These are phyloP conservation scores for Russula emetica DNA, from an alignment of 768 basidiomycete genomes.

Conservation along the genomic window DNA sequence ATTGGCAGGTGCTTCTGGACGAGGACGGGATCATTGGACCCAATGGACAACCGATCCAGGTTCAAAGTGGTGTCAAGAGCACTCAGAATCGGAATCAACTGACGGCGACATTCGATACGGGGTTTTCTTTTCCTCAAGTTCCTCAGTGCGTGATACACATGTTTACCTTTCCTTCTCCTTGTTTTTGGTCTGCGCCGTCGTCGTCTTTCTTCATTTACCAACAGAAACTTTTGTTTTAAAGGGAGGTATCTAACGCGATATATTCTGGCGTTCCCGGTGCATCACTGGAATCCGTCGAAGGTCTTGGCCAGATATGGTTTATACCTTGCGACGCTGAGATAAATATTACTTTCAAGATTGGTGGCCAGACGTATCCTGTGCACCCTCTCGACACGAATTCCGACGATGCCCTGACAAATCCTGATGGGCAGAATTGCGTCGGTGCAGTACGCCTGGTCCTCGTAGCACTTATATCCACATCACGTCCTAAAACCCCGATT, in stretches of 20 bases:
- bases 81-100: neutral
- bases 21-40: neutral
- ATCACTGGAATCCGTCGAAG: slow-evolving; percentile 27
- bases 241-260: slow-evolving; percentile 34
- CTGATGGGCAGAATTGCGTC: slow-evolving; percentile 33
- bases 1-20: slow-evolving; percentile 1
- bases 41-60: slow-evolving; percentile 28
- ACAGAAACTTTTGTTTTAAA: neutral
- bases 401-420: slow-evolving; percentile 26
- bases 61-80: slow-evolving; percentile 27
- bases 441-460: slow-evolving; percentile 31
- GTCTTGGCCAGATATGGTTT: slow-evolving; percentile 29
- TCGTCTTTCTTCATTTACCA: neutral
- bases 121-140: slow-evolving; percentile 37
- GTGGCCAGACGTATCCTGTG: slow-evolving; percentile 34
- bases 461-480: neutral
- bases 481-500: neutral
- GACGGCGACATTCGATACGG: slow-evolving; percentile 13
- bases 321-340: slow-evolving; percentile 36
- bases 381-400: slow-evolving; percentile 36
- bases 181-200: neutral
- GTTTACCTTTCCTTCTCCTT: neutral
- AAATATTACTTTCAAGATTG: slow-evolving; percentile 37
- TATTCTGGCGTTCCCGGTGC: slow-evolving; percentile 35
- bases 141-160: slow-evolving; percentile 29